Evolutionary conservation across 2,329 filamentous ascomycete genomes (phyloP).

Genomic region (Aspergillus unguis): DNA sequence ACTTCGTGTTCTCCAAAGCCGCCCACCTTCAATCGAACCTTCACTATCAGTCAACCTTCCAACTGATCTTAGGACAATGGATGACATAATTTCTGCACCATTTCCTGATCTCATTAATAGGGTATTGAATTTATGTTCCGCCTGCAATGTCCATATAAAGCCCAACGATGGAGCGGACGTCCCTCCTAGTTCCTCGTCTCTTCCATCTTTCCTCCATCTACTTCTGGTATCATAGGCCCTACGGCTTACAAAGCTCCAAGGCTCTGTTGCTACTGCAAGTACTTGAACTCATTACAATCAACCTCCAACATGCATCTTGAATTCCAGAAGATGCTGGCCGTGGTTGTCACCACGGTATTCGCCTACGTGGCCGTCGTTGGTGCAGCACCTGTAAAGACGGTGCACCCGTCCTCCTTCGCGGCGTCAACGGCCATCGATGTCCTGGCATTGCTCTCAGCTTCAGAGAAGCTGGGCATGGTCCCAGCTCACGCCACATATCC

Average conservation of each 20-base stretch:
- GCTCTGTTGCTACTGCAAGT: background rate
- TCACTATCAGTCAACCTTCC: too few species aligned
- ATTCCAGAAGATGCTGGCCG: background rate
- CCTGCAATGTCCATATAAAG: background rate
- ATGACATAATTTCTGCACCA: too few species aligned
- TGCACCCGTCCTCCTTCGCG: constrained; percentile 20
- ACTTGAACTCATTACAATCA: background rate
- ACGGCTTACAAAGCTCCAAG: background rate
- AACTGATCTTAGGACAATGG: too few species aligned
- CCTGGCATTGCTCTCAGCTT: constrained; percentile 24
- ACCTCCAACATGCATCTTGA: background rate
- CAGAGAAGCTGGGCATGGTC: constrained; percentile 22
- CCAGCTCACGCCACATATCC: constrained; percentile 25
- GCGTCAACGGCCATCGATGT: constrained; percentile 25
- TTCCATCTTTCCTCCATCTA: background rate
- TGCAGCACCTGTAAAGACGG: background rate
- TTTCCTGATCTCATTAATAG: background rate
- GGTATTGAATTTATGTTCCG: background rate
- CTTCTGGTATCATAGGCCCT: background rate
- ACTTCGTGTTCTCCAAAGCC: too few species aligned
- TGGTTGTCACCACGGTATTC: background rate
- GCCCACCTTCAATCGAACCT: too few species aligned
- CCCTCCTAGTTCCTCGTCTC: background rate
- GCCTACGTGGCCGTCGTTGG: background rate
- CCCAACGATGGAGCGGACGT: background rate